Percentiles rank a stretch among this genome's conserved stretches.
Conservation (phyloP, 2,329 filamentous ascomycete species). For the Dryadomyces quercivorus region DNA sequence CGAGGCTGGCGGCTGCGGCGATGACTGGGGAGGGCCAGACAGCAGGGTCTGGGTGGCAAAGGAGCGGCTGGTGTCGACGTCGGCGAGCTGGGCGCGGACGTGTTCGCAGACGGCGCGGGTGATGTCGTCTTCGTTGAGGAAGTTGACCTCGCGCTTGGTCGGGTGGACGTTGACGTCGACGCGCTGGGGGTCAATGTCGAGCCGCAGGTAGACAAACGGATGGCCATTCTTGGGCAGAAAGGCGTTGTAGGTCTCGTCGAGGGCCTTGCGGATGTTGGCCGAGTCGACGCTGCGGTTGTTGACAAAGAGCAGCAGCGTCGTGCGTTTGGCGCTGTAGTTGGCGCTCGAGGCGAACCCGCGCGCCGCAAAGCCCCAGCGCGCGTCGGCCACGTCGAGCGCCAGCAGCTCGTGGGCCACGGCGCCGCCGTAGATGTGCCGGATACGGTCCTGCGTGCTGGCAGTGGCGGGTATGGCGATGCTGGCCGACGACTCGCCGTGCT, state of each 20-base stretch:
- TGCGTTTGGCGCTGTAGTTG: slow-evolving; percentile 89
- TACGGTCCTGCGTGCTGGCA: slow-evolving; percentile 66
- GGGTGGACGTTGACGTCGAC: slow-evolving; percentile 98
- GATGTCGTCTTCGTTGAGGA: slow-evolving; percentile 95
- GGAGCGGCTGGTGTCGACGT: slow-evolving; percentile 84
- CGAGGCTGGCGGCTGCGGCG: slow-evolving; percentile 14
- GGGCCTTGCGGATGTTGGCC: slow-evolving; percentile 69
- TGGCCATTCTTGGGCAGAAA: slow-evolving; percentile 91
- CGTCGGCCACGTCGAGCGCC: slow-evolving; percentile 57
- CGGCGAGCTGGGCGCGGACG: slow-evolving; percentile 65
- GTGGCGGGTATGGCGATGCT: slow-evolving; percentile 68
- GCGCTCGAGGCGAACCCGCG: slow-evolving; percentile 79
- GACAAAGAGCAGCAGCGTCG: slow-evolving; percentile 81
- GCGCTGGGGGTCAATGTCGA: slow-evolving; percentile 82
- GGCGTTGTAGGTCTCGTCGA: slow-evolving; percentile 78
- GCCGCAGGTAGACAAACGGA: slow-evolving; percentile 82
- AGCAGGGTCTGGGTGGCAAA: slow-evolving; percentile 91
- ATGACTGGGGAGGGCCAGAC: slow-evolving; percentile 35
- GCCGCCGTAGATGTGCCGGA: slow-evolving; percentile 80
- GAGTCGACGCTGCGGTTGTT: slow-evolving; percentile 94
- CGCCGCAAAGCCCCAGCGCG: slow-evolving; percentile 73
- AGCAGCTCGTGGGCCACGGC: slow-evolving; percentile 81
- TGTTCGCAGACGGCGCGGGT: slow-evolving; percentile 73
- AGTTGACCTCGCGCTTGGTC: slow-evolving; percentile 93
- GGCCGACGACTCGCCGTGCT: slow-evolving; percentile 76